phyloP scores from a whole-genome alignment of 768 basidiomycete genomes.

The Mycena maculata region DNA sequence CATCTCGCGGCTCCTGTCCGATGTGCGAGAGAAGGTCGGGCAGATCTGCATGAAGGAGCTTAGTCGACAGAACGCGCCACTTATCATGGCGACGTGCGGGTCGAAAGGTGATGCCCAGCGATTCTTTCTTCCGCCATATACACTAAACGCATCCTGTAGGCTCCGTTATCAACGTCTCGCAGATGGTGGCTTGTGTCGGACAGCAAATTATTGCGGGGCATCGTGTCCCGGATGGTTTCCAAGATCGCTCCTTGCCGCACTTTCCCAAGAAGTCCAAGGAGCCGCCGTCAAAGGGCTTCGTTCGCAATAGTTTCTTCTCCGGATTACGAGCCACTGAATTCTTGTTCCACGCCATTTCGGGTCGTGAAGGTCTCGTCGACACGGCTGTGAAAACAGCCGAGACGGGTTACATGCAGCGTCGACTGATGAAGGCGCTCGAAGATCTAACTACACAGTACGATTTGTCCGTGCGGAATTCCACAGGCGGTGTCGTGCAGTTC shows the following conservation, averaged over 20 bases:
- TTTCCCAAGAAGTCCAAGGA: slow-evolving; percentile 97
- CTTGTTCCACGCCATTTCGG: slow-evolving; percentile 98
- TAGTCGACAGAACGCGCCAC: slow-evolving; percentile 95
- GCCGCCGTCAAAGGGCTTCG: slow-evolving; percentile 98
- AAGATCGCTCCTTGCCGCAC: slow-evolving; percentile 98
- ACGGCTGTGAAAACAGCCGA: slow-evolving; percentile 99
- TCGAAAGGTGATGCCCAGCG: slow-evolving; percentile 82
- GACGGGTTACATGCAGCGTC: slow-evolving; percentile 99
- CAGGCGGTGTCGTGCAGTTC: slow-evolving; percentile 97
- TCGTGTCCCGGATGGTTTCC: slow-evolving; percentile 99
- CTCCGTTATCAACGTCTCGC: slow-evolving; percentile 98
- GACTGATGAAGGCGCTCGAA: slow-evolving; percentile 98
- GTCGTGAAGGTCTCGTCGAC: slow-evolving; percentile 98
- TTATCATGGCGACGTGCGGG: slow-evolving; percentile 99
- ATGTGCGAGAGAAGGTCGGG: slow-evolving; percentile 95
- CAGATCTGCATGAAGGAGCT: slow-evolving; percentile 98
- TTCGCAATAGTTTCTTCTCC: slow-evolving; percentile 95
- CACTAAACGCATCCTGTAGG: slow-evolving; percentile 52
- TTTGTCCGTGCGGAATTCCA: slow-evolving; percentile 92
- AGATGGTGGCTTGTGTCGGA: slow-evolving; percentile 99
- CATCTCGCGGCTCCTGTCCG: slow-evolving; percentile 92
- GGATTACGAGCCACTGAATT: slow-evolving; percentile 96
- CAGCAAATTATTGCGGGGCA: slow-evolving; percentile 98
- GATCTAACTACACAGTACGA: slow-evolving; percentile 98
- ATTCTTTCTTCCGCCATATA: not conserved